Evolutionary conservation across 139 green algal genomes (phyloP).

Genomic region (Micractinium conductrix): DNA sequence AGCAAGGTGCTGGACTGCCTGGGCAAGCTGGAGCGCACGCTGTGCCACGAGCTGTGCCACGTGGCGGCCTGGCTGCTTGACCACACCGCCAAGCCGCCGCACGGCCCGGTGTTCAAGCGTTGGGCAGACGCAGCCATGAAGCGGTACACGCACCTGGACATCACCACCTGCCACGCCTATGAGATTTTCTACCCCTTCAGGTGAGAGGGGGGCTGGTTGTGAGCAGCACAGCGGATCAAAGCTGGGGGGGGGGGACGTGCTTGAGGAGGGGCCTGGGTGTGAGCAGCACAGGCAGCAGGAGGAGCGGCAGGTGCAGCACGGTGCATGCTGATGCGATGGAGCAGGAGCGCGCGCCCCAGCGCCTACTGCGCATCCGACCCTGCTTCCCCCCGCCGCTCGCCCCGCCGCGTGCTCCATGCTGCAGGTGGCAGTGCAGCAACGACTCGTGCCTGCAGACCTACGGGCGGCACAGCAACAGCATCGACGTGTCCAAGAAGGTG

Average conservation of each 20-base stretch:
- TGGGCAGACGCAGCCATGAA: constrained; percentile 53
- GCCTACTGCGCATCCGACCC: neutral
- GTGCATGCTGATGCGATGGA: no score
- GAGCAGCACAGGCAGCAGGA: neutral
- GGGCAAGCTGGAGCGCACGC: constrained; percentile 59
- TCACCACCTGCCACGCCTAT: constrained; percentile 74
- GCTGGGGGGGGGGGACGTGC: neutral
- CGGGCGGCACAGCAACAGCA: constrained; percentile 67
- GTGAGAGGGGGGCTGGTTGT: constrained; percentile 34
- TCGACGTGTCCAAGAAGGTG: constrained; percentile 57
- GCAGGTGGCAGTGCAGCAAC: constrained; percentile 65
- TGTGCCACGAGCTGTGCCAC: constrained; percentile 78
- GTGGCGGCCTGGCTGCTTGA: constrained; percentile 68
- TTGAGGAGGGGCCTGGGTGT: neutral
- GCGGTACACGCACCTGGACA: constrained; percentile 47
- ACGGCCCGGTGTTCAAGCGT: constrained; percentile 63
- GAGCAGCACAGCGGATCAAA: neutral
- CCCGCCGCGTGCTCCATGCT: neutral
- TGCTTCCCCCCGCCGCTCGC: constrained; percentile 12
- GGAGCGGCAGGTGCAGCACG: neutral
- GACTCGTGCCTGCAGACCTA: constrained; percentile 52
- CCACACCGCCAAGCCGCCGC: constrained; percentile 64
- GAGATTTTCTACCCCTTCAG: constrained; percentile 57
- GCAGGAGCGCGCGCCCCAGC: no score
- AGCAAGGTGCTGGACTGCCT: constrained; percentile 68